Evolutionary conservation across 164 flowering plant genomes (phyloP).

Genomic region (Litsea cubeba): DNA sequence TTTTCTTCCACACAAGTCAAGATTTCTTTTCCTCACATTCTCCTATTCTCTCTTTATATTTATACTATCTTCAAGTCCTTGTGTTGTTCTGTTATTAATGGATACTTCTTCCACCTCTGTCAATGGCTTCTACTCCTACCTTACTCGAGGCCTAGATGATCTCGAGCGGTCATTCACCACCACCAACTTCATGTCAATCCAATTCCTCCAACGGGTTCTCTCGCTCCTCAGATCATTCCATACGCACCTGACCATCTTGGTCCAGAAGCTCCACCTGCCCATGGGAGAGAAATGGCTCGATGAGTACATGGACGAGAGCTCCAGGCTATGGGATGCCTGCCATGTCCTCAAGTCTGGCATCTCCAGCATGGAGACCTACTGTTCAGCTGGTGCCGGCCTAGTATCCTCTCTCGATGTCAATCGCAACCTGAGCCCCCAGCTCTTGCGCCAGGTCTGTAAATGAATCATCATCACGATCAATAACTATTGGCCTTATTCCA

Average conservation of each 20-base stretch:
- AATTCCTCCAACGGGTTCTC: slow-evolving; percentile 76
- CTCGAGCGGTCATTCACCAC: slow-evolving; percentile 59
- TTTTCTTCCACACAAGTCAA: background rate
- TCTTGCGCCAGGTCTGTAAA: slow-evolving; percentile 61
- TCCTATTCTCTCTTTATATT: background rate
- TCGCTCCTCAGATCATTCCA: slow-evolving; percentile 78
- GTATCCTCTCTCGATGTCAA: slow-evolving; percentile 53
- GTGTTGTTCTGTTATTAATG: slow-evolving; percentile 23
- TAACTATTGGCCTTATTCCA: slow-evolving; percentile 4
- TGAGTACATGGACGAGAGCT: slow-evolving; percentile 98
- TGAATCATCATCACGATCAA: background rate
- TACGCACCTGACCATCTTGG: slow-evolving; percentile 64
- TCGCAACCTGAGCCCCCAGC: slow-evolving; percentile 47
- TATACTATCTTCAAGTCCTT: slow-evolving; percentile 2
- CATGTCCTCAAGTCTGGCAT: slow-evolving; percentile 77
- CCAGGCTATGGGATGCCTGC: slow-evolving; percentile 91
- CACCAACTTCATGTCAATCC: slow-evolving; percentile 77
- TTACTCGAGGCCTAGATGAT: slow-evolving; percentile 78
- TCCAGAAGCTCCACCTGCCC: slow-evolving; percentile 83
- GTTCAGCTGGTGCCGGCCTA: slow-evolving; percentile 50
- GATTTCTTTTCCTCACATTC: slow-evolving; percentile 9
- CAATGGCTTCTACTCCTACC: slow-evolving; percentile 78
- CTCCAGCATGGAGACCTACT: slow-evolving; percentile 69
- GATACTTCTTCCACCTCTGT: slow-evolving; percentile 78
- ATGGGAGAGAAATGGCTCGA: slow-evolving; percentile 96